These are phyloP conservation scores for Pichia manshurica DNA, from an alignment of 805 yeast genomes.

Conservation along the genomic window DNA sequence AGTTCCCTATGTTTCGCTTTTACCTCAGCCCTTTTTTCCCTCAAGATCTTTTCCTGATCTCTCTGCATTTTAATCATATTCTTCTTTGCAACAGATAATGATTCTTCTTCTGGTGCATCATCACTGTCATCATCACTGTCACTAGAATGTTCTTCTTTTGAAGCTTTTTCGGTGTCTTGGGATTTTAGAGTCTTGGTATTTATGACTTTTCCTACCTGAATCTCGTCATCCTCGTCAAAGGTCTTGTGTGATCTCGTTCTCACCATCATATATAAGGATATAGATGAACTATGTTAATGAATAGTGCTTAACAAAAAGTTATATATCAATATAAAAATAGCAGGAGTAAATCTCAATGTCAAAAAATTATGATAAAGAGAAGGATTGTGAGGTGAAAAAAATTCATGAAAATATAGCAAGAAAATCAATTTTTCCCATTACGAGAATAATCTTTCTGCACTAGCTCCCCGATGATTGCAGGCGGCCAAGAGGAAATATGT, in stretches of 20 bases:
- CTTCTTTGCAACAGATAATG: slow-evolving; percentile 16
- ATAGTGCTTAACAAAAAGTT: neutral
- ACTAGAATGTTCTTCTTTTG: slow-evolving; percentile 15
- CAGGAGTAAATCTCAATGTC: too few species aligned
- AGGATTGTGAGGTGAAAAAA: neutral
- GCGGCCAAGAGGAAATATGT: too few species aligned
- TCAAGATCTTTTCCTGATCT: slow-evolving; percentile 16
- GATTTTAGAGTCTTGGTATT: neutral
- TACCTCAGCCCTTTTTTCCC: slow-evolving; percentile 11
- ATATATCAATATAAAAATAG: neutral
- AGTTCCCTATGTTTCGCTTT: slow-evolving; percentile 25
- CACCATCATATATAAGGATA: neutral
- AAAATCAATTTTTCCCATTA: neutral
- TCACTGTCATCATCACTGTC: slow-evolving; percentile 29
- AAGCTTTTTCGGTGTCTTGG: neutral
- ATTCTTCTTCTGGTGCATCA: slow-evolving; percentile 50
- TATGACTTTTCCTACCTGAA: neutral
- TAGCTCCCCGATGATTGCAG: too few species aligned
- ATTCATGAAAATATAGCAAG: neutral
- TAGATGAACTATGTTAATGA: neutral
- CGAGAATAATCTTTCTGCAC: too few species aligned
- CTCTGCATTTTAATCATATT: slow-evolving; percentile 20
- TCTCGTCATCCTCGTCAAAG: slow-evolving; percentile 14
- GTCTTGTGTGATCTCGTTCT: slow-evolving; percentile 14
- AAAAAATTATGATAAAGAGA: neutral